phyloP scores from a whole-genome alignment of 495 filamentous ascomycete genomes.

The Trichoderma parareesei region DNA sequence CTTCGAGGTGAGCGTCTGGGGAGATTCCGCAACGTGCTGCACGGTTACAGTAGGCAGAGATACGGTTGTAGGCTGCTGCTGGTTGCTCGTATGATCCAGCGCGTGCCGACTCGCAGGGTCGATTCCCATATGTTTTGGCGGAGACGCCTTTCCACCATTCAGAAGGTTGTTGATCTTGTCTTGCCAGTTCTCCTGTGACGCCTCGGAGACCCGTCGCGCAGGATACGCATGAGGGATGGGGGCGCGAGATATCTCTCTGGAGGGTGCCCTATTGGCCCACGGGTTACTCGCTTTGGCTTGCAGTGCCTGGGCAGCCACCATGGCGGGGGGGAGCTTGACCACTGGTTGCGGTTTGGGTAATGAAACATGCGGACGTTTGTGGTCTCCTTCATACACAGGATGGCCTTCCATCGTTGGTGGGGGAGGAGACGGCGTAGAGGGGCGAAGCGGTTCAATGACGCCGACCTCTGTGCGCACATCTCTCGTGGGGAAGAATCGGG shows the following conservation, averaged over 20 bases:
- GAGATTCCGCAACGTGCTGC: conserved; percentile 15
- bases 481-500: conserved; percentile 59
- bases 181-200: conserved; percentile 47
- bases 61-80: conserved; percentile 47
- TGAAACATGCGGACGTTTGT: conserved; percentile 56
- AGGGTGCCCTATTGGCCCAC: neutral
- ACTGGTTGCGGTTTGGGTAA: conserved; percentile 60
- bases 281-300: neutral
- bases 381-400: conserved; percentile 62
- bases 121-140: conserved; percentile 46
- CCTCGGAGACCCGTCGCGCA: neutral
- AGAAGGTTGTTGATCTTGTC: conserved; percentile 66
- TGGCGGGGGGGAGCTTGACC: conserved; percentile 60
- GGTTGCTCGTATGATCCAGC: conserved; percentile 43
- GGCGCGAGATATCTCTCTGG: neutral
- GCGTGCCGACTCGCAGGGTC: conserved; percentile 54
- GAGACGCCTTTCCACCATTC: conserved; percentile 46
- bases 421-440: conserved; percentile 57
- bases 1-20: conserved; percentile 37
- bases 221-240: neutral
- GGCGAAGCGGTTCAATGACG: conserved; percentile 20
- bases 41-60: conserved; percentile 40
- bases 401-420: conserved; percentile 65
- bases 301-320: conserved; percentile 18
- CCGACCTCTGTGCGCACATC: conserved; percentile 27